phyloP scores from a whole-genome alignment of 257 asterid genomes.

The Apocynum venetum region DNA sequence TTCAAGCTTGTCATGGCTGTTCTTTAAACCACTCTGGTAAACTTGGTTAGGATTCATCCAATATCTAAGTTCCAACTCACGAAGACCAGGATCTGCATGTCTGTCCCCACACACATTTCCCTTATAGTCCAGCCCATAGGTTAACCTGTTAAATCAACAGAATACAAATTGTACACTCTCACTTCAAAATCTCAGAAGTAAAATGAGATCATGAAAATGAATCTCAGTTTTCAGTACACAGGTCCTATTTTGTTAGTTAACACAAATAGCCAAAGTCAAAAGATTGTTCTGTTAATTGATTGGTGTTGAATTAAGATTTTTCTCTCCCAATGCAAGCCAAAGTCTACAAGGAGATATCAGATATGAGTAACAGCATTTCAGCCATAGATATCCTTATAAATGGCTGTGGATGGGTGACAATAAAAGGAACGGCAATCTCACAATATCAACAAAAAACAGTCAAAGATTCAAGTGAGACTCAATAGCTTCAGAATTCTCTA shows the following conservation, averaged over 20 bases:
- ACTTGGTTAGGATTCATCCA: slow-evolving; percentile 97
- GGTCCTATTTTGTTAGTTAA: not conserved
- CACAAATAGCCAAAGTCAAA: not conserved
- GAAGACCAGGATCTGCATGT: slow-evolving; percentile 67
- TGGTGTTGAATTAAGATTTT: not conserved
- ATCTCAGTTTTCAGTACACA: not conserved
- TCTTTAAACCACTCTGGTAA: slow-evolving; percentile 73
- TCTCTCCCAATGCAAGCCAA: not conserved
- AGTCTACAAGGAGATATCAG: not conserved
- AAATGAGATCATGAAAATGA: not conserved
- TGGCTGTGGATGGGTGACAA: not conserved
- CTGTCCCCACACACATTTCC: slow-evolving; percentile 93
- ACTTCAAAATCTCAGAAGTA: not conserved
- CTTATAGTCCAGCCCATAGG: slow-evolving; percentile 84
- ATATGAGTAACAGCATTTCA: not conserved
- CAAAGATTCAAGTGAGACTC: not conserved
- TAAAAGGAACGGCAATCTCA: not conserved
- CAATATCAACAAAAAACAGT: not conserved
- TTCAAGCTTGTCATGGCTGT: slow-evolving; percentile 59
- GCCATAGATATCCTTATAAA: not conserved
- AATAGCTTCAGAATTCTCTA: not conserved
- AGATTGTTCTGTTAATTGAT: not conserved
- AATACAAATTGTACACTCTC: slow-evolving; percentile 6
- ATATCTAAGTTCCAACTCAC: slow-evolving; percentile 80
- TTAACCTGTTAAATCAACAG: slow-evolving; percentile 54